Base-by-base conservation (phyloP, 805 yeast genomes). In the Maudiozyma bulderi region DNA sequence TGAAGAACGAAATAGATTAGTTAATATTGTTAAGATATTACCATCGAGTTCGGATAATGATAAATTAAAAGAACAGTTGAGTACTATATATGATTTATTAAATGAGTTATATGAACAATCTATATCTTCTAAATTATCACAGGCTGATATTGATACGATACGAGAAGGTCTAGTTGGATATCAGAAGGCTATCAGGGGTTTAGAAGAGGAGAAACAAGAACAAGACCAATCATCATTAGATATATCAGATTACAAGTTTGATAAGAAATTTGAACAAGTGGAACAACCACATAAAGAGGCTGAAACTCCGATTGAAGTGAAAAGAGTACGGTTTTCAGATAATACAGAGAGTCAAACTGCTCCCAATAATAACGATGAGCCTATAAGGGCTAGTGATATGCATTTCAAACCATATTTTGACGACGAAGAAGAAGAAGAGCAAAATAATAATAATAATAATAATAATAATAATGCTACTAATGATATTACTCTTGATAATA, bases 1-100 rank as follows among this genome's bases (percentile, higher is more conserved):
- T 5, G 65, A 62, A 14, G 69, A 65, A 45, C 56, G 68, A 32
- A 40, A 45, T 13, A 49, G 68, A 38, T 47, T 65, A n/a, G 47
- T 57, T 3, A 44, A 50, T 5, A 52, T 50, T 29, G 40, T 62
- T 34, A 40, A 50, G 33, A 53, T 64, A 13, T 44, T 44, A 30
- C 66, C 67, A 2, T 60, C 68, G 2, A 42, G 47, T 3, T 53
- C 52, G n/a, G 68, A 64, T 50, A 59, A 56, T 20, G 42, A 54
- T 8, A 51, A 45, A 15, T 45, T 64, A 45, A 57, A 55, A 43
- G 53, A 50, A 42, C 66, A 61, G 38, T 44, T 62, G 37, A 51
- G 51, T 30, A 51, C 46, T 15, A 48, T 53, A 43, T 57, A 57
- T 43, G 47, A 46, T 7, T 40, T 57, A n/a, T 29, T 61, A 11